Evolutionary conservation across 768 basidiomycete species (phyloP).

Genomic region (Termitomyces sp.): DNA sequence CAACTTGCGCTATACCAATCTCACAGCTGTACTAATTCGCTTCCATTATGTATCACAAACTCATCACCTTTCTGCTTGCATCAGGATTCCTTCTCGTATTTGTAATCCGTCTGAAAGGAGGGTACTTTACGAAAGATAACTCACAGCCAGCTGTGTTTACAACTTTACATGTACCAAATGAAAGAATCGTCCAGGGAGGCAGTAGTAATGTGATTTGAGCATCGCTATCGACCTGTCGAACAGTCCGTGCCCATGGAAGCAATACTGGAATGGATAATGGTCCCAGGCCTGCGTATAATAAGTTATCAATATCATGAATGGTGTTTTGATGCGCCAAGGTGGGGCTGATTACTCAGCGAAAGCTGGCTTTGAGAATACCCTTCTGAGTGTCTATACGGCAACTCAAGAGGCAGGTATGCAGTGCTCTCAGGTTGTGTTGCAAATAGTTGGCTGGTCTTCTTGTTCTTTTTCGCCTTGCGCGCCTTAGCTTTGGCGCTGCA

Average conservation of each 20-base stretch:
- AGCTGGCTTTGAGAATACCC: conserved; percentile 12
- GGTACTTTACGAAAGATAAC: conserved; percentile 2
- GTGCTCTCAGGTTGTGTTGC: conserved; percentile 22
- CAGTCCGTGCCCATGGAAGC: conserved; percentile 3
- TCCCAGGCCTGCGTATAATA: not conserved
- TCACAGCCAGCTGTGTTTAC: conserved; percentile 9
- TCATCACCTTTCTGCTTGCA: not conserved
- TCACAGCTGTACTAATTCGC: not conserved
- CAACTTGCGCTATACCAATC: too few relatives aligned
- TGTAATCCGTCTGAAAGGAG: not conserved
- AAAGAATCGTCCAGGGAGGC: conserved; percentile 17
- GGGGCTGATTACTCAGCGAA: conserved; percentile 5
- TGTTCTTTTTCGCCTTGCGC: conserved; percentile 21
- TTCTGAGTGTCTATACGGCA: conserved; percentile 1
- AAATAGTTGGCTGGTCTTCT: conserved; percentile 16
- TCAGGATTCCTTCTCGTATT: too few relatives aligned
- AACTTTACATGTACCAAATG: not conserved
- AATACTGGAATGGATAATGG: not conserved
- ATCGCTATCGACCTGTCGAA: not conserved
- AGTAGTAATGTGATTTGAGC: conserved; percentile 2
- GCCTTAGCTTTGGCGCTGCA: conserved; percentile 26
- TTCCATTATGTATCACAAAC: not conserved
- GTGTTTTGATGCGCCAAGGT: conserved; percentile 3
- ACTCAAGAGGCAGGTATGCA: conserved; percentile 28
- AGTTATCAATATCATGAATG: not conserved